Base-by-base conservation (phyloP, 768 basidiomycete species). In the Suillus ampliporus region DNA sequence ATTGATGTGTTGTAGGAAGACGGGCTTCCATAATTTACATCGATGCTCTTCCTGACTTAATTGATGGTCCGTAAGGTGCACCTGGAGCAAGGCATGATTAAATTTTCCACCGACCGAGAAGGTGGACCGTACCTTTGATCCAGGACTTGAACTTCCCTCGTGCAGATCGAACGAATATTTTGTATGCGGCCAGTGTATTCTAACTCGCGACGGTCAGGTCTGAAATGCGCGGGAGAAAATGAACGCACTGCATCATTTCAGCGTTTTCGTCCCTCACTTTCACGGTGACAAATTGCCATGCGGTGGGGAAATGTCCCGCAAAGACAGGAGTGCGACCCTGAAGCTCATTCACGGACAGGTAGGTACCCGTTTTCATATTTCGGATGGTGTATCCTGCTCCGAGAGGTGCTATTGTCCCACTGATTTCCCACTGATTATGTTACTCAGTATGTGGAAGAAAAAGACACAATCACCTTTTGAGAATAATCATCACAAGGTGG, bases 281-380 rank as follows among this genome's bases (percentile, higher is more conserved):
- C 19, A 74, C 65, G 35, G 72, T 71, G 54, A 65, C 67, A 4
- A 74, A 37, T 23, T 71, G 58, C 73, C 73, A 76, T 5, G 73
- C 72, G 13, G 66, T 65, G 0, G 73, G 72, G 61, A 66, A 74
- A 52, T 74, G 72, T 57, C 67, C 76, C 1, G 72, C 23, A 1
- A 72, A 46, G n/a, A 74, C 57, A 0, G 64, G 47, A 23, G 65
- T 65, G 21, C 3, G 1, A 11, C 10, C 0, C 6, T 6, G 5
- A 19, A 31, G 3, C 31, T 5, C 50, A 19, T 31, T 72, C 7
- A 74, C 56, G 21, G 74, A 66, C 28, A 74, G 21, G 37, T 74
- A 76, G 64, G 74, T 72, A 14, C 74, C 74, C 14, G 71, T 72
- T 56, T 74, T 72, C 53, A 72, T 46, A 64, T 74, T 74, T 56